These are phyloP conservation scores for Elongisporangium senticosum DNA, from an alignment of 352 stramenopile genomes.

Conservation along the genomic window DNA sequence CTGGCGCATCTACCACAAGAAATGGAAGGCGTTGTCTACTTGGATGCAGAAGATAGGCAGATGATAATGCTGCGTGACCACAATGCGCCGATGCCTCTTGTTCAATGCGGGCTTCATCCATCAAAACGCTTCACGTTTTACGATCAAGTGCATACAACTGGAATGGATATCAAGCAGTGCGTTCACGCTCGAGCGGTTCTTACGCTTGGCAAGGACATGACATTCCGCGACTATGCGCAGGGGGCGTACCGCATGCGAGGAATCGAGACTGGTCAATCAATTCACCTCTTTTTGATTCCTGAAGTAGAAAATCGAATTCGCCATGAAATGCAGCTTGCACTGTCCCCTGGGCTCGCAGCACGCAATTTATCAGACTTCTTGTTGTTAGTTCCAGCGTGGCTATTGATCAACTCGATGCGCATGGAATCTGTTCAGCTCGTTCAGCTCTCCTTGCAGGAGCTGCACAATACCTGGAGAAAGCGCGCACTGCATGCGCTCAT, in stretches of 20 bases:
- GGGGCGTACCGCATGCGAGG: constrained; percentile 90
- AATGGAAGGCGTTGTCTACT: constrained; percentile 90
- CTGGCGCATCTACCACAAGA: constrained; percentile 59
- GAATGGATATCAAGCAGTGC: constrained; percentile 92
- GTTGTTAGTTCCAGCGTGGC: constrained; percentile 89
- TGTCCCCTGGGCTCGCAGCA: constrained; percentile 12
- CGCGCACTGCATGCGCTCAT: constrained; percentile 89
- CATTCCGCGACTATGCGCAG: constrained; percentile 91
- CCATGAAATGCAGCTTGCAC: constrained; percentile 59
- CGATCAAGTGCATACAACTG: constrained; percentile 92
- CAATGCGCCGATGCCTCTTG: constrained; percentile 91
- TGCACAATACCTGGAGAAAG: constrained; percentile 98
- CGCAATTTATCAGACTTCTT: constrained; percentile 32
- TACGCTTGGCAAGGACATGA: constrained; percentile 97
- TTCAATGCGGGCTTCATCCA: constrained; percentile 81
- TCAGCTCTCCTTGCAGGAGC: constrained; percentile 95
- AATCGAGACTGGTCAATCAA: constrained; percentile 88
- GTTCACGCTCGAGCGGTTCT: constrained; percentile 85
- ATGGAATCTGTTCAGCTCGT: constrained; percentile 99
- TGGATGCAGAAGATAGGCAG: constrained; percentile 85
- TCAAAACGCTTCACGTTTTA: constrained; percentile 91
- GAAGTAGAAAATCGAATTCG: constrained; percentile 89
- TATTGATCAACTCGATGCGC: constrained; percentile 99
- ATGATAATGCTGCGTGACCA: constrained; percentile 94
- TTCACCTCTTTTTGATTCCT: constrained; percentile 90